Base-by-base conservation (phyloP, 2,329 filamentous ascomycete species). In the Acephala macrosclerotiorum region DNA sequence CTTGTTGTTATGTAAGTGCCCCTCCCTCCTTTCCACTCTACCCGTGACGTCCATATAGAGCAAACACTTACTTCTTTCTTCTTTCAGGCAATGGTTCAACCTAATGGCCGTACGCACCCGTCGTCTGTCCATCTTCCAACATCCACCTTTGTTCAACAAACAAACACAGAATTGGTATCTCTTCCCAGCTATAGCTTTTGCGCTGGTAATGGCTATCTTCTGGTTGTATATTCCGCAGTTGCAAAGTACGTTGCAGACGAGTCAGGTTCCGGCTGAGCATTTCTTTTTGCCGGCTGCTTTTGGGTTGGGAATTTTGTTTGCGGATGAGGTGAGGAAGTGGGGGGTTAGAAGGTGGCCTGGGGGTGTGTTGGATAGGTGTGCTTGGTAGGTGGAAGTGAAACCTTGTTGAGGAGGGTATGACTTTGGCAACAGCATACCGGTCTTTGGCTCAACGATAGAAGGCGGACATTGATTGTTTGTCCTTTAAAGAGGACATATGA, bases 221-320 rank as follows among this genome's bases (percentile, higher is more conserved):
- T 91, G 86, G 86, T 74, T 86, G 16, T 93, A 94, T 73, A 85
- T 91, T 1, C 89, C 89, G 0, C 80, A 82, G 2, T 80, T 94
- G 35, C 89, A 92, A 75, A 74, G 76, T 0, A 82, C 86, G 1
- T 79, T 93, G 1, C 84, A 78, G 20, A 93, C 90, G 0, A 83
- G 86, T 0, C 74, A 79, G 0, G 87, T 94, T 0, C 90, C 91
- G 0, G 87, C 88, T 0, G 91, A 91, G 76, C 82, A 94, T 74
- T 95, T 89, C 86, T 94, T 95, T 76, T 74, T 95, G 58, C 91
- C 92, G 0, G 88, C 91, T 75, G 84, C 88, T 0, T 93, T 94
- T 76, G 92, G 91, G 0, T 67, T 90, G 26, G 87, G 80, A 0
- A 81, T 92, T 42, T 75, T 93, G 59, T 72, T 88, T 11, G 74